Percentiles rank a stretch among this genome's conserved stretches.
Conservation (phyloP, 2,329 filamentous ascomycete genomes). For the Ophiobolus disseminans region DNA sequence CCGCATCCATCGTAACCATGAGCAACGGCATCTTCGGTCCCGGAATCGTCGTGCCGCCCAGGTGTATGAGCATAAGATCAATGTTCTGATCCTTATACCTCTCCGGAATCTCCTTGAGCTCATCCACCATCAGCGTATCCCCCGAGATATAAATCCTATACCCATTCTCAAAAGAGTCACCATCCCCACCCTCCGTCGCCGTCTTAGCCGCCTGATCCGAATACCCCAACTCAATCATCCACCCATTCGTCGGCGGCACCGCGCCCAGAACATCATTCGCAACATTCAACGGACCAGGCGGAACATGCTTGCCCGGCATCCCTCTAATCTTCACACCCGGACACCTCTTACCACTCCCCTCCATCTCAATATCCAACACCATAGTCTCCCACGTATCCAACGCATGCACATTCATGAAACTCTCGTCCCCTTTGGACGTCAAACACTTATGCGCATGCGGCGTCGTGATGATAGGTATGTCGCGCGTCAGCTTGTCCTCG, state of each 20-base stretch:
- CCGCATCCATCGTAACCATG: conserved; percentile 74
- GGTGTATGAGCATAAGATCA: conserved; percentile 71
- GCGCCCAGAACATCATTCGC: conserved; percentile 59
- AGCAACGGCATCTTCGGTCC: conserved; percentile 64
- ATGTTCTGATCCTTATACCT: conserved; percentile 62
- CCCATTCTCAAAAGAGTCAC: conserved; percentile 52
- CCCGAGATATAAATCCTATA: conserved; percentile 71
- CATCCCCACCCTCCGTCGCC: conserved; percentile 1
- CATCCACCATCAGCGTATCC: conserved; percentile 68
- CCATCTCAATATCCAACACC: conserved; percentile 52
- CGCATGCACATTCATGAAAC: conserved; percentile 62
- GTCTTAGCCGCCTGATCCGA: conserved; percentile 16
- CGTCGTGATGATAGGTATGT: conserved; percentile 69
- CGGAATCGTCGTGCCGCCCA: conserved; percentile 71
- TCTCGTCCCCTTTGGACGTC: conserved; percentile 54
- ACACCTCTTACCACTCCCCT: conserved; percentile 19
- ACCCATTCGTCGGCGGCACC: conserved; percentile 71
- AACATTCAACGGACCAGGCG: conserved; percentile 51
- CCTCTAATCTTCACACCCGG: conserved; percentile 65
- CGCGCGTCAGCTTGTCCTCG: conserved; percentile 58
- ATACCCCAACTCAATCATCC: conserved; percentile 69
- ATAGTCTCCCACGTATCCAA: conserved; percentile 64
- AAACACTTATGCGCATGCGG: conserved; percentile 65
- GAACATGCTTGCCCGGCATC: conserved; percentile 71
- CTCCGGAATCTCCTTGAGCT: conserved; percentile 66